These are phyloP conservation scores for Penicillium olsonii DNA, from an alignment of 2,329 filamentous ascomycete genomes.

Conservation along the genomic window DNA sequence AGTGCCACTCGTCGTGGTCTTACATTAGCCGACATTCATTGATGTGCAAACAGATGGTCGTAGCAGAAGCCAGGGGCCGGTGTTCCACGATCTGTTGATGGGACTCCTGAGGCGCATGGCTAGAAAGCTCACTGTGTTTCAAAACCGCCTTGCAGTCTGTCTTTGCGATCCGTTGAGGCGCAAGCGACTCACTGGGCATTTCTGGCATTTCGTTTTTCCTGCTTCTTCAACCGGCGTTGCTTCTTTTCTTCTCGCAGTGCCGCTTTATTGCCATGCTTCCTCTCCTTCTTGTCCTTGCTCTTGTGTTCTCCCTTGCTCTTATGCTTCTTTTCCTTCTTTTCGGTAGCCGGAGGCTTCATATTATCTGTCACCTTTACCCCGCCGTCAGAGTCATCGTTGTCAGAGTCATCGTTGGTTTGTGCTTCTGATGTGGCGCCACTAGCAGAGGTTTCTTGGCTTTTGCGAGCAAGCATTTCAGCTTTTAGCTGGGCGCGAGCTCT, in stretches of 20 bases:
- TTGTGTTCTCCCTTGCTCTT: conserved; percentile 9
- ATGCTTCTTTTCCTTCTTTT: conserved; percentile 30
- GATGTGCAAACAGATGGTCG: not conserved
- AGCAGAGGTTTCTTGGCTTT: conserved; percentile 24
- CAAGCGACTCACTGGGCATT: conserved; percentile 24
- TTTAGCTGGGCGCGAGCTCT: conserved; percentile 52
- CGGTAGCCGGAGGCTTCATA: conserved; percentile 2
- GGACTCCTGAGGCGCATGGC: not conserved
- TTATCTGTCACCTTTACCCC: conserved; percentile 9
- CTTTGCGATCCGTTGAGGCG: not conserved
- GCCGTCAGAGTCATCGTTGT: conserved; percentile 19
- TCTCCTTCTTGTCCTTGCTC: conserved; percentile 23
- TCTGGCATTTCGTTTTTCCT: conserved; percentile 41
- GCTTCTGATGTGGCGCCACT: conserved; percentile 13
- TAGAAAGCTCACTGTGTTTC: not conserved
- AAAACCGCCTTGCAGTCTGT: not conserved
- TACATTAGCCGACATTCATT: not conserved
- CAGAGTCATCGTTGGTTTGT: conserved; percentile 21
- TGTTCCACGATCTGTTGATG: not conserved
- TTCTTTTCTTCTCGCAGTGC: conserved; percentile 29
- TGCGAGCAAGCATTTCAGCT: conserved; percentile 46
- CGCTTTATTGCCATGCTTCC: conserved; percentile 30
- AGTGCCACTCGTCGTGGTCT: conserved; percentile 4
- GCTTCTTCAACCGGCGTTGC: conserved; percentile 39
- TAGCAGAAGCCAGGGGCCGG: not conserved